Base-by-base conservation (phyloP, 139 green algal genomes). In the Chlorella sp. region DNA sequence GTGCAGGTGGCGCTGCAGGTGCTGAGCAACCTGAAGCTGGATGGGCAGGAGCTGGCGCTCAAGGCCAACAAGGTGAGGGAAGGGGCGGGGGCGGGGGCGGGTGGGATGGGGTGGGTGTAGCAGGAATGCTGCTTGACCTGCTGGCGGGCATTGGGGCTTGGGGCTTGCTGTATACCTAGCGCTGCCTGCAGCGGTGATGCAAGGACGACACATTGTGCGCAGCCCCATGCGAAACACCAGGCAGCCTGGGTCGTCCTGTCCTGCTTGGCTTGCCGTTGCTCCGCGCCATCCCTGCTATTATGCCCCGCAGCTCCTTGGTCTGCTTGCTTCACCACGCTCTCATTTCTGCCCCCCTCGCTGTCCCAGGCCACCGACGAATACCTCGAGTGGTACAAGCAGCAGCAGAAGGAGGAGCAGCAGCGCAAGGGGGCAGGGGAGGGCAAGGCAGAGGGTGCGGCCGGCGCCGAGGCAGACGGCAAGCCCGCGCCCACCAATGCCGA, bases 1-100 rank as follows among this genome's bases (percentile, higher is more conserved):
- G 95, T 96, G 24, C 84, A 97, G 40, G 86, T 94, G 14, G 95
- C 96, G 12, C 88, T 98, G 80, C 75, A 93, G 21, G 87, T 97
- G 39, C 86, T 98, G 12, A 94, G 96, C 76, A 95, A 93, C 69
- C 88, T 97, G 15, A 90, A 92, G 76, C 34, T 99, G 5, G 97
- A 99, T 77, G 96, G 96, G 1, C 95, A 97, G 82, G 94, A 98
- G 90, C 93, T 99, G 90, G 89, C 97, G 80, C 88, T 99, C 18
- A 98, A 98, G 78, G 90, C 90, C 86, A 99, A 97, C 95, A 95
- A 89, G 42, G 95, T 91, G 87, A 14, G 87, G 61, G 73, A 4
- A 2, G 26, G 39, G 22, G 7, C 32, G 28, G 40, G 16, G 57
- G 30, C n/a, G 40, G 76, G 85, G 39, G 48, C 48, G 69, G 39